phyloP scores from a whole-genome alignment of 2,329 filamentous ascomycete species.

The Hymenotorrendiella dingleyae region DNA sequence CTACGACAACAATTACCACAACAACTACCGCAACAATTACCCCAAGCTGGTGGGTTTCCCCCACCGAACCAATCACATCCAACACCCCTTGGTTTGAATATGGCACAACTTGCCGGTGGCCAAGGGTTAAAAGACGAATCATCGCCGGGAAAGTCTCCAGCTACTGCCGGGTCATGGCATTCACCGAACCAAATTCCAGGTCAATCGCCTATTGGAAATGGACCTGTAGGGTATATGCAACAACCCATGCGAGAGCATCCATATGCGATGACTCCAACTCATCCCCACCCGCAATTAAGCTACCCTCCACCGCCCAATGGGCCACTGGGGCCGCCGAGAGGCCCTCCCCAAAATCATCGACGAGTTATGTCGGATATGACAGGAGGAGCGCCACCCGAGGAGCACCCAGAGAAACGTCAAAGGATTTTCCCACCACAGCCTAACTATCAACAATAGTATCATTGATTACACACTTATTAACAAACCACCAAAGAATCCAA shows the following conservation, averaged over 20 bases:
- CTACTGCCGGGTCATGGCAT: constrained; percentile 27
- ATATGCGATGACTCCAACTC: constrained; percentile 28
- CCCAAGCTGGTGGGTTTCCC: constrained; percentile 21
- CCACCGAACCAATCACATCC: constrained; percentile 20
- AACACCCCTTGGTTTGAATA: constrained; percentile 24
- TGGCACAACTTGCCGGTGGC: constrained; percentile 24
- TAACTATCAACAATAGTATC: too few relatives aligned
- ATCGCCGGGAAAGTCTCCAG: constrained; percentile 30
- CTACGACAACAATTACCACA: too few relatives aligned
- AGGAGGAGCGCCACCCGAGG: constrained; percentile 19
- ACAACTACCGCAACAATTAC: too few relatives aligned
- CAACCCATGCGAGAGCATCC: constrained; percentile 24
- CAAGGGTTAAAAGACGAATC: constrained; percentile 30
- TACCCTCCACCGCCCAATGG: constrained; percentile 18
- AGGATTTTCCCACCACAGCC: constrained; percentile 24
- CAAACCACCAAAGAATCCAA: too few relatives aligned
- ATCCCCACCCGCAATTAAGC: constrained; percentile 19
- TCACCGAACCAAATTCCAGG: constrained; percentile 28
- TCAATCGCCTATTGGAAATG: constrained; percentile 23
- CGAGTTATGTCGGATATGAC: constrained; percentile 29
- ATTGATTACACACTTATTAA: too few relatives aligned
- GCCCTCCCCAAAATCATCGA: constrained; percentile 21
- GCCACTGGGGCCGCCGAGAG: constrained; percentile 18
- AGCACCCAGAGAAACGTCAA: constrained; percentile 29
- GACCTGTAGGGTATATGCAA: constrained; percentile 22